These are phyloP conservation scores for Wickerhamiella dianesei DNA, from an alignment of 805 yeast species.

Conservation along the genomic window DNA sequence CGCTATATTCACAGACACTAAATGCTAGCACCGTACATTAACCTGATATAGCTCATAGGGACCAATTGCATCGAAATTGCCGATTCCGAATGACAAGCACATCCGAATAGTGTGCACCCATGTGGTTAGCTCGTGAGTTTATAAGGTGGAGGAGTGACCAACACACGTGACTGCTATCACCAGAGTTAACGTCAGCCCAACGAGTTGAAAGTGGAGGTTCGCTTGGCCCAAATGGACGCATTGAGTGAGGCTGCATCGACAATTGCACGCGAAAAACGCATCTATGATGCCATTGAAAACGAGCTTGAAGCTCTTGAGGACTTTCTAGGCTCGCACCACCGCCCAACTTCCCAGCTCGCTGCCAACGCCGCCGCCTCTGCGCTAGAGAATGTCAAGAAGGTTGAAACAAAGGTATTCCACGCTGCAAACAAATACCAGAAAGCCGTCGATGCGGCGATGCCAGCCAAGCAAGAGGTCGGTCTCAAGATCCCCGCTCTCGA, in stretches of 20 bases:
- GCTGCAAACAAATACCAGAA: background rate
- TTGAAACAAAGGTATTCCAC: slow-evolving; percentile 1
- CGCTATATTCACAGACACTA: too few species aligned
- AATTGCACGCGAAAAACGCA: background rate
- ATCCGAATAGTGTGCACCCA: background rate
- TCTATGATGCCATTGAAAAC: background rate
- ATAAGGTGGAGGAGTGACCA: too few species aligned
- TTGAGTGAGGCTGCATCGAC: background rate
- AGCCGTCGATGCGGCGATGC: slow-evolving; percentile 1
- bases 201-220: background rate
- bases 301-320: background rate
- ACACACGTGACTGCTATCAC: background rate
- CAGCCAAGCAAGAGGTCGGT: background rate
- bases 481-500: background rate
- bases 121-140: background rate
- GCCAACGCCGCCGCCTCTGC: background rate
- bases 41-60: background rate
- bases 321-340: background rate
- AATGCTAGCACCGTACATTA: too few species aligned
- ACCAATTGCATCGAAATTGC: background rate
- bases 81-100: background rate
- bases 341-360: background rate
- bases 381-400: background rate
- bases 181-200: background rate
- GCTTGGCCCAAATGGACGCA: background rate